These are phyloP conservation scores for Nannochloropsis gaditana DNA, from an alignment of 108 stramenopile genomes.

Conservation along the genomic window DNA sequence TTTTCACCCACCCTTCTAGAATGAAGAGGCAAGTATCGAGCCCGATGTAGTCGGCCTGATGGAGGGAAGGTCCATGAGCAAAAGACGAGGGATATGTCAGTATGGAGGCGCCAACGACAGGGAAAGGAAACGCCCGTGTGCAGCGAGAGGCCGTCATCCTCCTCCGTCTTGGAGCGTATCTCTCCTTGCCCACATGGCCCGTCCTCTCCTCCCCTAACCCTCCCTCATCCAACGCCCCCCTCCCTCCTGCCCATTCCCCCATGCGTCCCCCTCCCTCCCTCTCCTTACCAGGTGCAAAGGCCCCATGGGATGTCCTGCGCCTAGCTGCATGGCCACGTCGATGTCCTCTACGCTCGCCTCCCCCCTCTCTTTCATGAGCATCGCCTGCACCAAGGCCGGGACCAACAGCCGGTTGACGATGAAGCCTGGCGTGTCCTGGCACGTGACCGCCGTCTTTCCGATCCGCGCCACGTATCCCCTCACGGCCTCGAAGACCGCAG, in stretches of 20 bases:
- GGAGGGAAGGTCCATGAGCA: conserved; percentile 41
- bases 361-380: conserved; percentile 84
- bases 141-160: too few relatives aligned
- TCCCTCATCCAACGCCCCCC: background rate
- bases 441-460: conserved; percentile 81
- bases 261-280: background rate
- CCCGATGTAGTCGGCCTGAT: conserved; percentile 79
- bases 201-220: background rate
- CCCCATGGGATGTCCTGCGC: conserved; percentile 98
- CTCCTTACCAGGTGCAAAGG: conserved; percentile 49
- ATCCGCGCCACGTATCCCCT: conserved; percentile 62
- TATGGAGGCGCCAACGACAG: background rate
- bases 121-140: too few relatives aligned
- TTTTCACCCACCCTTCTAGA: conserved; percentile 68
- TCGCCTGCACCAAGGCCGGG: conserved; percentile 55
- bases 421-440: conserved; percentile 94
- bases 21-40: conserved; percentile 85
- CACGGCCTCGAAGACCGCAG: conserved; percentile 69
- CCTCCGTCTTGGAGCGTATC: background rate
- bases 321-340: conserved; percentile 91
- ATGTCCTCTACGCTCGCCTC: conserved; percentile 86
- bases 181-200: background rate
- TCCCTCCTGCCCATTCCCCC: conserved; percentile 1
- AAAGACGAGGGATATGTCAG: conserved; percentile 55
- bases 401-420: conserved; percentile 76